Percentiles rank a stretch among this genome's conserved stretches.
Conservation (phyloP, 768 basidiomycete genomes). For the Phaffia australis region DNA sequence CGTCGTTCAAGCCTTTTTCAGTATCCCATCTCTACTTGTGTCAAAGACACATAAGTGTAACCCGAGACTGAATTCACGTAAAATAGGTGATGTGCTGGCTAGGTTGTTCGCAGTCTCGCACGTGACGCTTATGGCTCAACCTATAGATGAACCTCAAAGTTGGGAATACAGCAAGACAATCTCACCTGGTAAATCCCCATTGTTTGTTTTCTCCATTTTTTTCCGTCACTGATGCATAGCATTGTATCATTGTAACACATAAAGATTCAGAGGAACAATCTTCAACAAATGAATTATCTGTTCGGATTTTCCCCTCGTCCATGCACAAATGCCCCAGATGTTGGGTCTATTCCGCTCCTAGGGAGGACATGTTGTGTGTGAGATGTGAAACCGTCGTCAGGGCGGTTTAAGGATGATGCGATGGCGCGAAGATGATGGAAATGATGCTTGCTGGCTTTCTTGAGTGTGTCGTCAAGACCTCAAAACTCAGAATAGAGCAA, state of each 20-base stretch:
- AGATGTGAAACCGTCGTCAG: constrained; percentile 46
- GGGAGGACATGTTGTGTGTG: constrained; percentile 50
- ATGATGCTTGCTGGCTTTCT: too few species aligned
- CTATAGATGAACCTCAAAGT: constrained; percentile 47
- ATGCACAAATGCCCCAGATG: constrained; percentile 75
- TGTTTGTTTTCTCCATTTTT: too few species aligned
- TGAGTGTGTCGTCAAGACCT: too few species aligned
- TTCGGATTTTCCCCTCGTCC: constrained; percentile 44
- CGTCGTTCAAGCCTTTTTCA: constrained; percentile 49
- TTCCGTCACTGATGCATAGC: too few species aligned
- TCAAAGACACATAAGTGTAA: constrained; percentile 36
- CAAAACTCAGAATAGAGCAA: too few species aligned
- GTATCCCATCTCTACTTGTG: constrained; percentile 43
- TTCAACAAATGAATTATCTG: not conserved
- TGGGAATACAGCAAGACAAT: constrained; percentile 29
- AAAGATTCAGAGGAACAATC: too few species aligned
- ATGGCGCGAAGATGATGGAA: too few species aligned
- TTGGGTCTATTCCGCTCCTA: constrained; percentile 61
- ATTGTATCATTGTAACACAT: too few species aligned
- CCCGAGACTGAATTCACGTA: not conserved
- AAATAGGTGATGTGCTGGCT: constrained; percentile 54
- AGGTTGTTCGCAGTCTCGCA: constrained; percentile 74
- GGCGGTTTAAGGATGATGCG: not conserved
- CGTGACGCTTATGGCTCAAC: constrained; percentile 41
- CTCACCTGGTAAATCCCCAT: constrained; percentile 4